Evolutionary conservation across 1,284 basidiomycete species (phyloP), one percentile per base, ranked within the genome.

Genomic region (Neonothopanus nambi): DNA sequence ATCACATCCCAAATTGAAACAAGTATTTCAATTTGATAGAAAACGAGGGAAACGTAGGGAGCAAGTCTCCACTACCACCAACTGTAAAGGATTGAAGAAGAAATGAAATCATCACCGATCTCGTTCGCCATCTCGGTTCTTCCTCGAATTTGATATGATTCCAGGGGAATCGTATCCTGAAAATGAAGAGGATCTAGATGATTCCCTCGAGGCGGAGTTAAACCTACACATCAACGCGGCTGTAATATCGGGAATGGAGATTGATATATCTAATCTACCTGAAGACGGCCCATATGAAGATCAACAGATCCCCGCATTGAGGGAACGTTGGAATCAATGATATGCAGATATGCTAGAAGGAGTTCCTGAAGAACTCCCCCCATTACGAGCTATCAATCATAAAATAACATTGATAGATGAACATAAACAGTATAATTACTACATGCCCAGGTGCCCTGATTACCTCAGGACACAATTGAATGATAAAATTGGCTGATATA

Each of bases 371-470:
- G n/a, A 33, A 37, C 39, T 63, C 42, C 60, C 60, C 5, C 61
- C 64, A 6, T 20, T 58, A 2, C 39, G 60, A 17, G 61, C 55
- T 24, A 57, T 67, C 36, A 63, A 67, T 53, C 65, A 67, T 44
- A 21, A 40, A 1, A 70, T 69, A 1, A 58, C 61, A 1, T 41
- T 69, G 3, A 63, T 66, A 23, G 63, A 69, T 33, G 56, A 61
- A 11, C 24, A 56, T n/a, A 61, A 61, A 24, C 17, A 26, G 18
- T 67, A 70, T 48, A 26, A 42, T 7, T 66, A 63, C 26, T 60
- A 60, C 24, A 33, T 57, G 12, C 59, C 65, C 0, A 17, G 55
- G 8, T 68, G 66, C 33, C 59, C 64, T 2, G 63, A 67, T 17
- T 35, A 57, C 0, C 24, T 66, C 3, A 52, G 57, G 21, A 48